A percentile compares a stretch with the other conserved stretches of the same genome.
Evolutionary conservation across 1,139 yeast species (phyloP).

Genomic region (Blastobotrys elegans): DNA sequence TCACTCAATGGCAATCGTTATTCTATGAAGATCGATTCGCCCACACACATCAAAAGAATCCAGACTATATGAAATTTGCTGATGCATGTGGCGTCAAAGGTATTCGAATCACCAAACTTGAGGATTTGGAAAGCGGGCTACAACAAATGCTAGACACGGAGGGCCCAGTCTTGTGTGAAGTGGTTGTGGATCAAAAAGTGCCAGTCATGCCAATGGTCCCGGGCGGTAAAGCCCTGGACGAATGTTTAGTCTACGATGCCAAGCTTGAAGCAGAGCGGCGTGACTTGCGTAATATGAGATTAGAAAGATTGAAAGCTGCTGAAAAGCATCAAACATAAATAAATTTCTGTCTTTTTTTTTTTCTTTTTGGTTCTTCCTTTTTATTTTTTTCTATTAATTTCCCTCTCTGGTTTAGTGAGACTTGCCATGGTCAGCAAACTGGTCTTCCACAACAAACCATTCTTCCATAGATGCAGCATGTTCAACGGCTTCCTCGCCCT

Average conservation of each 20-base stretch:
- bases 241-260: slow-evolving; percentile 80
- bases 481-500: slow-evolving; percentile 42
- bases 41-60: slow-evolving; percentile 93
- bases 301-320: slow-evolving; percentile 9
- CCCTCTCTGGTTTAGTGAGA: slow-evolving; percentile 49
- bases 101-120: slow-evolving; percentile 63
- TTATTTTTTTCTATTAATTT: neutral
- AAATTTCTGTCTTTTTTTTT: neutral
- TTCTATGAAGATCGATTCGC: slow-evolving; percentile 95
- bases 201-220: slow-evolving; percentile 99
- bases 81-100: slow-evolving; percentile 92
- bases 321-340: slow-evolving; percentile 5
- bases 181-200: slow-evolving; percentile 87
- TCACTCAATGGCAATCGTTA: slow-evolving; percentile 97
- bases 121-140: slow-evolving; percentile 57
- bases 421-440: slow-evolving; percentile 38
- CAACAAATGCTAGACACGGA: slow-evolving; percentile 66
- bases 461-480: slow-evolving; percentile 37
- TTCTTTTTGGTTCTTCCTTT: neutral
- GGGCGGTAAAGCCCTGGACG: slow-evolving; percentile 90
- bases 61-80: slow-evolving; percentile 87
- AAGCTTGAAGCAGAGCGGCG: slow-evolving; percentile 71
- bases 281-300: slow-evolving; percentile 54
- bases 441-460: slow-evolving; percentile 57
- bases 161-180: slow-evolving; percentile 90